Conservation (phyloP, 306 rosid genomes). For the Glycine latifolia region DNA sequence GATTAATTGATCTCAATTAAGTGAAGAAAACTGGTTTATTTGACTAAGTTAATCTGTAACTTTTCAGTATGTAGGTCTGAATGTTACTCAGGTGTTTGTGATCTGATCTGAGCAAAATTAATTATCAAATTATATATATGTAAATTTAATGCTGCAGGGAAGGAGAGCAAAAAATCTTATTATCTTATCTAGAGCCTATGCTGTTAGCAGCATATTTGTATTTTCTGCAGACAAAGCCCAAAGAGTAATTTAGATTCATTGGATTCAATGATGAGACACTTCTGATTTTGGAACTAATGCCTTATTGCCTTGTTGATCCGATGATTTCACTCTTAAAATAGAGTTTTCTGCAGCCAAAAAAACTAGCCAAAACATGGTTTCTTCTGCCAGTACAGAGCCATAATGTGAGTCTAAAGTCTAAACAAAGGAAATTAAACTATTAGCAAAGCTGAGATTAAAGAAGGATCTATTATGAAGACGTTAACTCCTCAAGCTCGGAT, state of each 20-base stretch:
- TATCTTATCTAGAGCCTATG: too few relatives aligned
- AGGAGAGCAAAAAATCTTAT: too few relatives aligned
- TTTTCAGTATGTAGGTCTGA: conserved; percentile 6
- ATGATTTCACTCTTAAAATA: conserved; percentile 45
- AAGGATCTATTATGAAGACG: conserved; percentile 37
- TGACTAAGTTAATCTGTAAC: not conserved
- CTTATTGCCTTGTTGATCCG: conserved; percentile 43
- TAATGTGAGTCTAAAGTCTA: too few relatives aligned
- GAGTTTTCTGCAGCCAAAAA: conserved; percentile 48
- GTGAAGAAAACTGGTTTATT: not conserved
- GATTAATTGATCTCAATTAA: not conserved
- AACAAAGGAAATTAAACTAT: conserved; percentile 37
- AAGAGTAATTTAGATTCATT: not conserved
- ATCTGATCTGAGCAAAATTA: conserved; percentile 5
- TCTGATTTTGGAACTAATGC: conserved; percentile 46
- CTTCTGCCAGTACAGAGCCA: not conserved
- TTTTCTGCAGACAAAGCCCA: too few relatives aligned
- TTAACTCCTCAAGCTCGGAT: conserved; percentile 13
- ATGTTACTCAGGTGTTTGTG: not conserved
- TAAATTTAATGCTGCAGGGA: not conserved
- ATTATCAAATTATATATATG: not conserved
- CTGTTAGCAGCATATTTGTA: too few relatives aligned
- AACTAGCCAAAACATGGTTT: conserved; percentile 38
- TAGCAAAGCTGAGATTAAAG: conserved; percentile 4
- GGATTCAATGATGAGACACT: conserved; percentile 43